These are phyloP conservation scores for Canavalia ensiformis DNA, from an alignment of 306 rosid genomes.

Conservation along the genomic window DNA sequence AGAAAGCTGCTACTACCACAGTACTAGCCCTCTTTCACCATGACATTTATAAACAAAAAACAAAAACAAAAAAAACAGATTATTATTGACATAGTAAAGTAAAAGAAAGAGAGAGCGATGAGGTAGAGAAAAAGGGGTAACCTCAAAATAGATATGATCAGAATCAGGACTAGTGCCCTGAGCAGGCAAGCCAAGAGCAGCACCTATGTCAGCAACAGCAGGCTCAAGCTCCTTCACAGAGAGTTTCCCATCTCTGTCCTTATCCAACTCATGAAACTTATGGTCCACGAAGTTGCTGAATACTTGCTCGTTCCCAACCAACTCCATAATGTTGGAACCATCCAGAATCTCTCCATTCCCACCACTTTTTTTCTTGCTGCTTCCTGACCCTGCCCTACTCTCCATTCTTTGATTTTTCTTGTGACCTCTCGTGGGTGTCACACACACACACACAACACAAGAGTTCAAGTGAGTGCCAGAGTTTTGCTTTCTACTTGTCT, in stretches of 20 bases:
- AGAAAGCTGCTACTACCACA: not conserved
- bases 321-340: slow-evolving; percentile 94
- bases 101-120: not conserved
- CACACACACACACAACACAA: no score
- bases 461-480: no score
- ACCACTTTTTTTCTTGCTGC: slow-evolving; percentile 49
- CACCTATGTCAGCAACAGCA: slow-evolving; percentile 97
- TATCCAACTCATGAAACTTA: slow-evolving; percentile 86
- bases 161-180: slow-evolving; percentile 80
- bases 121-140: not conserved
- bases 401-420: slow-evolving; percentile 40
- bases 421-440: no score
- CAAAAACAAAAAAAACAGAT: no score
- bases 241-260: slow-evolving; percentile 84
- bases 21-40: not conserved
- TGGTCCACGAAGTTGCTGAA: slow-evolving; percentile 78
- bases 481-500: no score
- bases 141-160: slow-evolving; percentile 89
- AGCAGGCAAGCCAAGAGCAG: slow-evolving; percentile 94
- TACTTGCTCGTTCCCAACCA: slow-evolving; percentile 86
- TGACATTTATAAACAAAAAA: no score
- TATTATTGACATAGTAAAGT: not conserved
- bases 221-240: slow-evolving; percentile 92
- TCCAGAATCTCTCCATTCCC: slow-evolving; percentile 75
- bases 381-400: slow-evolving; percentile 22